Evolutionary conservation across 106 monocot genomes (phyloP).

Genomic region (Phalaenopsis equestris): DNA sequence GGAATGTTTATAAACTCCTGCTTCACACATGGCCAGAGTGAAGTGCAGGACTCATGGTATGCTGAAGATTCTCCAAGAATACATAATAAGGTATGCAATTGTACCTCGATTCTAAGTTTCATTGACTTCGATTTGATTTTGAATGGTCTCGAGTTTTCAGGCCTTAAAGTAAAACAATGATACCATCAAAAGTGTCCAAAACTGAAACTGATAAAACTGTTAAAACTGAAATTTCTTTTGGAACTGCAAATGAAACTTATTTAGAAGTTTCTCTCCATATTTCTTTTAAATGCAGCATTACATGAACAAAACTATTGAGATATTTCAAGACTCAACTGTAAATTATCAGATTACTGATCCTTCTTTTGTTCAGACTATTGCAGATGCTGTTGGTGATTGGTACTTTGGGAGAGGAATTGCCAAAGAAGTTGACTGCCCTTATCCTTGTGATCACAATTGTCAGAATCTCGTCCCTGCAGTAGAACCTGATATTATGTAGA

Average conservation of each 20-base stretch:
- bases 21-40: constrained; percentile 92
- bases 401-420: constrained; percentile 11
- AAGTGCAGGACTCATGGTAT: constrained; percentile 73
- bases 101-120: too few relatives aligned
- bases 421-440: constrained; percentile 15
- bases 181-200: too few relatives aligned
- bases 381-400: constrained; percentile 14
- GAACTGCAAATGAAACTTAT: too few relatives aligned
- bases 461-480: constrained; percentile 11
- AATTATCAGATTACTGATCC: not conserved
- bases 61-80: constrained; percentile 52
- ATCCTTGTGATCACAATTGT: constrained; percentile 16
- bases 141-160: too few relatives aligned
- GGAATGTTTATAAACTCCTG: constrained; percentile 88
- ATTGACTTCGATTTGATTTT: too few relatives aligned
- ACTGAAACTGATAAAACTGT: too few relatives aligned
- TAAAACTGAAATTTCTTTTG: too few relatives aligned
- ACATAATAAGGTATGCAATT: constrained; percentile 44
- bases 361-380: constrained; percentile 6
- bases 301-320: too few relatives aligned
- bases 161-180: too few relatives aligned
- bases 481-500: not conserved
- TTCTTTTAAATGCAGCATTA: not conserved
- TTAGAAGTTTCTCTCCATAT: not conserved
- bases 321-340: not conserved